phyloP scores from a whole-genome alignment of 148 eudicot genomes.

The Mesembryanthemum crystallinum region DNA sequence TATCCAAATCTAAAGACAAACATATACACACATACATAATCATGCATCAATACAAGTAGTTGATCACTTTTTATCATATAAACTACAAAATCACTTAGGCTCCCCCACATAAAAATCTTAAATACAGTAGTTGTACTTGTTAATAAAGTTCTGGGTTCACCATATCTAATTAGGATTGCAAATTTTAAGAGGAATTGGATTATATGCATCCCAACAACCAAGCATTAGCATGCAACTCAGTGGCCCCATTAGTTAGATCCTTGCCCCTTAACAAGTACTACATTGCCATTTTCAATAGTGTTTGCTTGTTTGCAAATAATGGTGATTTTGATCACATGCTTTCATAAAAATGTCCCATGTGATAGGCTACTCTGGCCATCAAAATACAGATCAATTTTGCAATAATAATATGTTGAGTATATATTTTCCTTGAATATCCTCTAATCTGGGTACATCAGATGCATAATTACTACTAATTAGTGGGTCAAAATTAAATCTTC shows the following conservation, averaged over 20 bases:
- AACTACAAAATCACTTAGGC: too few species aligned
- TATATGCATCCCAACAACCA: slow-evolving; percentile 3
- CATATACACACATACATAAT: too few species aligned
- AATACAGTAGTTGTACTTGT: not conserved
- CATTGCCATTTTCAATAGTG: not conserved
- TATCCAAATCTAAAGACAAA: too few species aligned
- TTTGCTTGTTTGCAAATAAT: not conserved
- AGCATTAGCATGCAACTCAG: not conserved
- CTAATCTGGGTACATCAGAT: not conserved
- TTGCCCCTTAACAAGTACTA: not conserved
- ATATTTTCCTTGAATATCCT: not conserved
- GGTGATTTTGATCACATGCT: not conserved
- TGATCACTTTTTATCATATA: too few species aligned
- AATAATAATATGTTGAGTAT: not conserved
- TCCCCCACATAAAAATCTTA: not conserved
- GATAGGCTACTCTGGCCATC: too few species aligned
- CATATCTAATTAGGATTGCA: not conserved
- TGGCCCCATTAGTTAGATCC: not conserved
- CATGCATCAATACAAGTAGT: too few species aligned
- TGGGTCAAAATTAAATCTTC: not conserved
- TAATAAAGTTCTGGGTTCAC: not conserved
- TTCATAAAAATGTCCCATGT: not conserved
- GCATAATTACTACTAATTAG: slow-evolving; percentile 7
- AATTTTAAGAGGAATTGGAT: not conserved
- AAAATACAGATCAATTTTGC: not conserved